These are phyloP conservation scores for Chaetothyriales sp. DNA, from an alignment of 2,329 filamentous ascomycete species.

Conservation along the genomic window DNA sequence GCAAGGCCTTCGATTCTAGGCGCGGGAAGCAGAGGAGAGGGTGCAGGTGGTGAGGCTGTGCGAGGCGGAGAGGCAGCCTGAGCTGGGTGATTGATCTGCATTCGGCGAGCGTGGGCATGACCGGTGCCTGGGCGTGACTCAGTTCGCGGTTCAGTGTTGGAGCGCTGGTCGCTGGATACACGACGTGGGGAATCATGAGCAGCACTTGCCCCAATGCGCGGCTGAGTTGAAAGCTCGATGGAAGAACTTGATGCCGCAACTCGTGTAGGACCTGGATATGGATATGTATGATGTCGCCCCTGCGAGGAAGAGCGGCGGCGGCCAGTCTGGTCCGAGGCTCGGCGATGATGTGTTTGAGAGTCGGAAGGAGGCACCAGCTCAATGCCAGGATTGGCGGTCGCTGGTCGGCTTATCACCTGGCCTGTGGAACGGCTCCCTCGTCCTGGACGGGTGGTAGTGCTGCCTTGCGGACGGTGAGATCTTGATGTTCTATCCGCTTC, in stretches of 20 bases:
- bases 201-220: constrained; percentile 8
- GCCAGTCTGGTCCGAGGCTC: constrained; percentile 19
- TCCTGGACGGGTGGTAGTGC: background rate
- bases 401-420: background rate
- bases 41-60: background rate
- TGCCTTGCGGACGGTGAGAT: background rate
- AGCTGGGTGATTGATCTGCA: constrained; percentile 5
- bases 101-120: constrained; percentile 8
- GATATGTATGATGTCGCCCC: background rate
- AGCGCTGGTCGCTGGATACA: constrained; percentile 7
- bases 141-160: constrained; percentile 12
- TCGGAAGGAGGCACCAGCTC: background rate
- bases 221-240: constrained; percentile 41
- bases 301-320: background rate
- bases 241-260: constrained; percentile 43
- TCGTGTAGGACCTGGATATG: background rate
- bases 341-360: constrained; percentile 7
- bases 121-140: background rate
- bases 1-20: background rate
- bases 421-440: background rate
- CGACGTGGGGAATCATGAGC: constrained; percentile 7
- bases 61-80: constrained; percentile 4
- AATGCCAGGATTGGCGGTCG: background rate
- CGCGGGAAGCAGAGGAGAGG: background rate
- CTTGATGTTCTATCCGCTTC: constrained; percentile 17